Evolutionary conservation across 225 moss, liverwort and hornwort species (phyloP), one percentile per base, ranked within the genome.

Genomic region (Polytrichum commune): DNA sequence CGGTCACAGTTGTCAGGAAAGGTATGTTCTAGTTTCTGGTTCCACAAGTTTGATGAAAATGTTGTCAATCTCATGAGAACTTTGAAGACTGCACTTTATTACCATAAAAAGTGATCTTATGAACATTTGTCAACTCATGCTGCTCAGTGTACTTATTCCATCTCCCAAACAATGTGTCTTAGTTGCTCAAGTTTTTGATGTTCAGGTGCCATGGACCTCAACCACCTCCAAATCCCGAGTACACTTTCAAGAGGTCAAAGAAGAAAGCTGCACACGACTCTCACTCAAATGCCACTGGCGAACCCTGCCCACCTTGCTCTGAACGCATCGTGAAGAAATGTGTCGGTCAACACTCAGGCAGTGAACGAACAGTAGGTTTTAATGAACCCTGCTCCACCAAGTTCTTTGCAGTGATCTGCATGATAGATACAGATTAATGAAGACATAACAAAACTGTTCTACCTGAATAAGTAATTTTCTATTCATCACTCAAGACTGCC

Each of bases 151-250:
- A 46, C 46, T 16, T 46, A 46, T 46, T n/a, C 23, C 60, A 61
- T 61, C 26, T 63, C 10, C 18, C 18, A 27, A 35, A 35, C 2
- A 8, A 5, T 23, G 29, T 56, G 28, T 58, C 29, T 56, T 29
- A 55, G 27, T 54, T 54, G 24, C 38, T 54, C 24, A 57, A 68
- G 25, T 27, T 69, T 71, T 74, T 73, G 60, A 35, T 71, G 78
- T 75, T 70, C 88, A 95, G 93, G 71, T 95, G 95, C 78, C 93
- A 95, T 83, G 95, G 93, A 78, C 79, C 91, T 62, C 83, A 79
- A 78, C 91, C 91, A 64, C 29, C 63, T 80, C 84, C 85, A 32
- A 95, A 90, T 76, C 91, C 86, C 28, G 95, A 91, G 76, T 95
- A 91, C 75, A 81, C 93, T 18, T 82, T 87, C 71, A 93, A 91